These are phyloP conservation scores for Candida corydali DNA, from an alignment of 805 yeast genomes.

Conservation along the genomic window DNA sequence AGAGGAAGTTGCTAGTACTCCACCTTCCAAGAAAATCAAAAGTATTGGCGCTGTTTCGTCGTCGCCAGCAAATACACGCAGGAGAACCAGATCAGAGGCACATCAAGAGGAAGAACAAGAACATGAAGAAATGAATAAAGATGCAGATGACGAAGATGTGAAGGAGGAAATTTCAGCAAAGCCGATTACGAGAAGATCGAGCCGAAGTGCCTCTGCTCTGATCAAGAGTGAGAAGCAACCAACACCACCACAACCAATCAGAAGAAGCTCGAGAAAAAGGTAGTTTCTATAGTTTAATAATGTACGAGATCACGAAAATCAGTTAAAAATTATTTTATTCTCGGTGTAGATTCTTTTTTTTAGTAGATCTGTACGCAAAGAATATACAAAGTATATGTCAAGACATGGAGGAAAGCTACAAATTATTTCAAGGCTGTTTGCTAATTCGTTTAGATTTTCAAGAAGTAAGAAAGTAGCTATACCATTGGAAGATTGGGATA, in stretches of 20 bases:
- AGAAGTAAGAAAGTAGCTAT: neutral
- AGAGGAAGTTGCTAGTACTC: neutral
- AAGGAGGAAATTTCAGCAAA: slow-evolving; percentile 9
- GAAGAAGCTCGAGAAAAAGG: slow-evolving; percentile 17
- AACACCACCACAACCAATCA: slow-evolving; percentile 10
- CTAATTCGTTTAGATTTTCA: neutral
- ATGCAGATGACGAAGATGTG: slow-evolving; percentile 7
- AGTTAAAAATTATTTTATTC: neutral
- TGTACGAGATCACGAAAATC: too few species aligned
- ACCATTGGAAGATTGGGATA: slow-evolving; percentile 28
- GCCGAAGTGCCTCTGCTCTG: slow-evolving; percentile 8
- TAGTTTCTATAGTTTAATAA: too few species aligned
- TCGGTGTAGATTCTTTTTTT: too few species aligned
- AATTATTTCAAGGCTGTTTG: neutral
- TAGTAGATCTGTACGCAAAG: too few species aligned
- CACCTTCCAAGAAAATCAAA: slow-evolving; percentile 6
- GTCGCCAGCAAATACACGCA: slow-evolving; percentile 1
- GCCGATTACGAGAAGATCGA: slow-evolving; percentile 8
- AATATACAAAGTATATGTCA: too few species aligned
- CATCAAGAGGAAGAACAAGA: slow-evolving; percentile 4
- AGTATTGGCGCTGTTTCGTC: neutral
- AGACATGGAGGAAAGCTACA: neutral
- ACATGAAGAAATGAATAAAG: slow-evolving; percentile 1
- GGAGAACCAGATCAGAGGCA: slow-evolving; percentile 9
- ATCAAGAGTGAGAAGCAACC: slow-evolving; percentile 12